These are phyloP conservation scores for Coemansia sp. DNA, from an alignment of 192 early-diverging fungal genomes.

Conservation along the genomic window DNA sequence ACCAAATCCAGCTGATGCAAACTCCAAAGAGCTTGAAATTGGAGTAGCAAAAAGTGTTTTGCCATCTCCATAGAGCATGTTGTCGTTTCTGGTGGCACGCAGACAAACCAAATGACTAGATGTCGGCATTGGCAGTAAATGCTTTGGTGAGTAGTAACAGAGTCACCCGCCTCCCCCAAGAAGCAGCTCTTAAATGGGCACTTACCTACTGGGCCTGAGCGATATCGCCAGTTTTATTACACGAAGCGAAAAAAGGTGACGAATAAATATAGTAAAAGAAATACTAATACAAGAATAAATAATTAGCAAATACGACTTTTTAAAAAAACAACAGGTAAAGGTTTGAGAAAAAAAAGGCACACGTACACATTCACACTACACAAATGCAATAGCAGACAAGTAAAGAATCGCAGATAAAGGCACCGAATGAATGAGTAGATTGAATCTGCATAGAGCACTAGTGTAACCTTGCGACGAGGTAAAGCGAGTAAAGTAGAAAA, in stretches of 20 bases:
- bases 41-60: not conserved
- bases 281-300: not conserved
- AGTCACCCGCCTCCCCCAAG: not conserved
- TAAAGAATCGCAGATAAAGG: not conserved
- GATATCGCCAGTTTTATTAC: not conserved
- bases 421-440: not conserved
- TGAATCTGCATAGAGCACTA: not conserved
- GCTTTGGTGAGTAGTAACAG: not conserved
- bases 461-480: not conserved
- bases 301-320: not conserved
- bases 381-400: not conserved
- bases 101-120: not conserved
- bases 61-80: not conserved
- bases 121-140: not conserved
- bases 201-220: not conserved
- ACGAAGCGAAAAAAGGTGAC: not conserved
- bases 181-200: not conserved
- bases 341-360: not conserved
- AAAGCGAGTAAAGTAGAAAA: not conserved
- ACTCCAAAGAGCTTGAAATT: not conserved
- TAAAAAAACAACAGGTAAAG: not conserved
- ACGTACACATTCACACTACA: not conserved
- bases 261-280: not conserved
- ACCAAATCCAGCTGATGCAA: not conserved
- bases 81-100: not conserved